Evolutionary conservation across 805 yeast species (phyloP), one percentile per base, ranked within the genome.

Genomic region (Candida berthetii): DNA sequence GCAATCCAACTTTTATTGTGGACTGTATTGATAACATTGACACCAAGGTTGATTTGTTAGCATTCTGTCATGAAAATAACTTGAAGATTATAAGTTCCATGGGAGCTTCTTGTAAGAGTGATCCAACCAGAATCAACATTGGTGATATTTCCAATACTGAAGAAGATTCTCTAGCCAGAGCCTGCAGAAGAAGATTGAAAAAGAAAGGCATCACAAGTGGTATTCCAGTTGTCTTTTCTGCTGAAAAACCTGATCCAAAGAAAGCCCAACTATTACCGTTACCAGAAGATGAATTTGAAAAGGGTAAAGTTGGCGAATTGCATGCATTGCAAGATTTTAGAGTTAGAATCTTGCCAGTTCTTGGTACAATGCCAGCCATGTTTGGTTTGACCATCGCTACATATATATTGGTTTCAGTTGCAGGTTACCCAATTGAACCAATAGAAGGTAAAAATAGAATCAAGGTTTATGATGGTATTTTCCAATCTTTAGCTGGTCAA

Each of bases 51-150:
- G 99, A 93, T 54, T 67, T 93, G 40, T 66, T 93, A 49, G 80
- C 81, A 27, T 90, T 72, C 62, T 82, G 95, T 49, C 67, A 80
- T 57, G 69, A 71, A 15, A 64, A 78, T 35, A 61, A 71, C 2
- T 58, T 91, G 28, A 77, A 76, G n/a, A 84, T 89, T 27, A 75
- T 93, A 32, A 81, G 95, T 4, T 85, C 96, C 1, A 95, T 95
- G 80, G 99, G 99, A 22, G 98, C 99, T 1, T 96, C 96, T 4
- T 84, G 96, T 52, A 93, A 93, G 61, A 83, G 95, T 40, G 99
- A 93, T 58, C 95, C 98, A 11, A 83, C 97, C 3, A 72, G 98
- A 54, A 78, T 93, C 43, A 85, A 88, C 57, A 74, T 93, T 34
- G 89, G 89, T 28, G 99, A 93, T 62, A 78, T 93, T 41, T 81